Evolutionary conservation across 176 grass and related monocot species (phyloP).

Genomic region (Neostapfia colusana): DNA sequence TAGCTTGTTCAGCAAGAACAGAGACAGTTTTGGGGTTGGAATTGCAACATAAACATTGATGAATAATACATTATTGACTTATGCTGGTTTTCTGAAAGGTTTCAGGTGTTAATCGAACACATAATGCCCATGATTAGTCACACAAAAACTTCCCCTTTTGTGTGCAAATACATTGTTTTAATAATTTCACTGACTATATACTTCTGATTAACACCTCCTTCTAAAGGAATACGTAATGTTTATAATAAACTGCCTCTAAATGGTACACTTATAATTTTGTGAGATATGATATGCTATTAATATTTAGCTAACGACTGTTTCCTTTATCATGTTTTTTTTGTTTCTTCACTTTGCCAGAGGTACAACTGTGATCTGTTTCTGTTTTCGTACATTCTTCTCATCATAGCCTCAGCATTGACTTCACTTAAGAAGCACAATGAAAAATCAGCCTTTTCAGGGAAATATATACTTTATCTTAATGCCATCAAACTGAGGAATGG

Average conservation of each 20-base stretch:
- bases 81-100: neutral
- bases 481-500: constrained; percentile 93
- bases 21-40: too few relatives aligned
- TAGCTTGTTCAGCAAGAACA: too few relatives aligned
- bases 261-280: neutral
- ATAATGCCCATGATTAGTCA: neutral
- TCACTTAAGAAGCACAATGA: constrained; percentile 80
- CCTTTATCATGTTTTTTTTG: constrained; percentile 11
- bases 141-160: neutral
- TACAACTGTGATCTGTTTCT: constrained; percentile 90
- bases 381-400: constrained; percentile 84
- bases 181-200: constrained; percentile 1
- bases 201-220: neutral
- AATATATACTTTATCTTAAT: constrained; percentile 75
- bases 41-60: neutral
- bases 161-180: neutral
- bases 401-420: constrained; percentile 70
- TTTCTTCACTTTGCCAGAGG: constrained; percentile 52
- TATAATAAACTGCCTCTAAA: neutral
- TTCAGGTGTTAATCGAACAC: neutral
- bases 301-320: constrained; percentile 10
- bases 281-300: neutral
- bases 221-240: neutral
- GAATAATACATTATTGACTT: neutral
- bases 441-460: constrained; percentile 69